These are phyloP conservation scores for Acacia melanoxylon DNA, from an alignment of 306 rosid genomes.

Conservation along the genomic window DNA sequence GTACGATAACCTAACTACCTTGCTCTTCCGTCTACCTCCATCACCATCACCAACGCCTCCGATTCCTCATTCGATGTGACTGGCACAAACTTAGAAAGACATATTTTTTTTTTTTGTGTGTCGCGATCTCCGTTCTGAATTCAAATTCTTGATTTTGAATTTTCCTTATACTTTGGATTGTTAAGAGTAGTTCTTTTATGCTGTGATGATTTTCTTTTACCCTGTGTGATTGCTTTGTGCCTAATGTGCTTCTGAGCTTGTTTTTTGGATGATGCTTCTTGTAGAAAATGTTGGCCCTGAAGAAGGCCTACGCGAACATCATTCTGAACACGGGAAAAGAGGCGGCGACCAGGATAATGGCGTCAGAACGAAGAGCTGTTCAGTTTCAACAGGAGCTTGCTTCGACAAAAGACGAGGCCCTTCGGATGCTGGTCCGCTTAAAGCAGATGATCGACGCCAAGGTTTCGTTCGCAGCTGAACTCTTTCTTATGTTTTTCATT, in stretches of 20 bases:
- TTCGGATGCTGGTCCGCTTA: slow-evolving; percentile 59
- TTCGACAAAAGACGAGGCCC: slow-evolving; percentile 54
- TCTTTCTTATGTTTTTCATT: neutral
- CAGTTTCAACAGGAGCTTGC: slow-evolving; percentile 52
- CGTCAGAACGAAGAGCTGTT: slow-evolving; percentile 55
- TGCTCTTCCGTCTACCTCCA: neutral
- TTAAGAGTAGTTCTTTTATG: neutral
- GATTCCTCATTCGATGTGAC: neutral
- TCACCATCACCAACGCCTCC: slow-evolving; percentile 13
- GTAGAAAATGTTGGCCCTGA: slow-evolving; percentile 70
- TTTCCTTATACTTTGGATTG: neutral
- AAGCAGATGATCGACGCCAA: slow-evolving; percentile 69
- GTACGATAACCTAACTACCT: slow-evolving; percentile 20
- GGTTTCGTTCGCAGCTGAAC: slow-evolving; percentile 39
- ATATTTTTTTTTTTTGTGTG: neutral
- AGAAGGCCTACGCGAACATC: slow-evolving; percentile 77
- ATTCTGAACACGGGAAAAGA: slow-evolving; percentile 80
- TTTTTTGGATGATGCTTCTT: neutral
- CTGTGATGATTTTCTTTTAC: neutral
- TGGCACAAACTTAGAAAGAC: neutral
- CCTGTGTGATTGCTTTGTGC: neutral
- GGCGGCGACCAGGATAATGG: slow-evolving; percentile 74
- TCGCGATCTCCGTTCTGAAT: neutral
- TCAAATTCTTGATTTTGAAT: neutral
- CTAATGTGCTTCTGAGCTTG: neutral